Evolutionary conservation across 257 asterid species (phyloP).

Genomic region (Solanum stenotomum): DNA sequence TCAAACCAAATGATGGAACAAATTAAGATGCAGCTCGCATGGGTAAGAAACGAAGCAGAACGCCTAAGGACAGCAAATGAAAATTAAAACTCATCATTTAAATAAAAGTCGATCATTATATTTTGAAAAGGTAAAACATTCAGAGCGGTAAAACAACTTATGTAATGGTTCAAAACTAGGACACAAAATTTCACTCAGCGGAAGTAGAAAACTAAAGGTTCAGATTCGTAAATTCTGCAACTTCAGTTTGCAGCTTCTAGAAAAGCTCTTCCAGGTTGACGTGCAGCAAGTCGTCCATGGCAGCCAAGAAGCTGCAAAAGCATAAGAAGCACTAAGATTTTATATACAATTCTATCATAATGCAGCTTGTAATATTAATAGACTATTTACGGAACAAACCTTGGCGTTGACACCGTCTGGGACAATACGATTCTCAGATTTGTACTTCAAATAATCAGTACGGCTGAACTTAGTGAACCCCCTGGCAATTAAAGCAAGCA

Average conservation of each 20-base stretch:
- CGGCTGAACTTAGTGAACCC: slow-evolving; percentile 16
- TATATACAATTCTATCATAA: neutral
- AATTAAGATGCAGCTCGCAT: neutral
- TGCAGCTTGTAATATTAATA: neutral
- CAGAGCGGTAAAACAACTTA: neutral
- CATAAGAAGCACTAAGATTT: neutral
- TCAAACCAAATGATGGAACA: neutral
- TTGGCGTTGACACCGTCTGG: slow-evolving; percentile 17
- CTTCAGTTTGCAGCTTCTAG: neutral
- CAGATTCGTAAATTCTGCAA: neutral
- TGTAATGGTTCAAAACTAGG: neutral
- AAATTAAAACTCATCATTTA: neutral
- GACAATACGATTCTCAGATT: slow-evolving; percentile 5
- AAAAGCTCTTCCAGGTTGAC: slow-evolving; percentile 37
- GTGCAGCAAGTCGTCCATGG: slow-evolving; percentile 32
- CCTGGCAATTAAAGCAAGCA: neutral
- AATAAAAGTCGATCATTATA: neutral
- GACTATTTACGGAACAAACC: neutral
- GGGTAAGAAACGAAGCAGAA: neutral
- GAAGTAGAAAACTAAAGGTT: neutral
- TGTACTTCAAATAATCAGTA: slow-evolving; percentile 5
- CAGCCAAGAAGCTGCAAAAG: slow-evolving; percentile 33
- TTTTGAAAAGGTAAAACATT: neutral
- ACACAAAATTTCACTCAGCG: neutral
- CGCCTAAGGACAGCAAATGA: neutral